phyloP scores from a whole-genome alignment of 305 asterid genomes.

The Rubia balearica region DNA sequence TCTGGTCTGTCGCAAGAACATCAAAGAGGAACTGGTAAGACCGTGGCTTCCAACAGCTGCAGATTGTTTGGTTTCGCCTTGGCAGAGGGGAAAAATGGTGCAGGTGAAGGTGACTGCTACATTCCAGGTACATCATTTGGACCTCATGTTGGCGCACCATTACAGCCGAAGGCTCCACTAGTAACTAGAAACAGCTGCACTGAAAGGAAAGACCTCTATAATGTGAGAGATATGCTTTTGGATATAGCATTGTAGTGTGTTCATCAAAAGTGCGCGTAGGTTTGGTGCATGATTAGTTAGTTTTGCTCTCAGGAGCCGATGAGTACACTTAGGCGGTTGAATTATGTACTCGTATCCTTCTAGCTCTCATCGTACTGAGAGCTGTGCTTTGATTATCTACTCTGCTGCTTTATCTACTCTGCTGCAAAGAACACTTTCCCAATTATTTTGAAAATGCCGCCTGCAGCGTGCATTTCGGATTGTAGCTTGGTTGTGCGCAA shows the following conservation, averaged over 20 bases:
- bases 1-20: slow-evolving; percentile 30
- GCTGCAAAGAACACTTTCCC: slow-evolving; percentile 1
- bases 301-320: slow-evolving; percentile 11
- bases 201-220: slow-evolving; percentile 43
- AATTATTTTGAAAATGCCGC: not conserved
- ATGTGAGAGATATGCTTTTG: slow-evolving; percentile 68
- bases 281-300: not conserved
- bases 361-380: not conserved
- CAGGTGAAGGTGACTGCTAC: slow-evolving; percentile 25
- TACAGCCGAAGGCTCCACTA: slow-evolving; percentile 35
- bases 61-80: slow-evolving; percentile 79
- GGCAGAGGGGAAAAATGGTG: slow-evolving; percentile 42
- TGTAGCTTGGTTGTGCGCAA: not conserved
- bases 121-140: slow-evolving; percentile 24
- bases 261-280: not conserved
- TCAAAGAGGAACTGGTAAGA: slow-evolving; percentile 26
- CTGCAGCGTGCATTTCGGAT: not conserved
- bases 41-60: slow-evolving; percentile 50
- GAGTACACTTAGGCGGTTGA: too few relatives aligned
- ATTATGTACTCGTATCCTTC: not conserved
- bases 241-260: slow-evolving; percentile 49
- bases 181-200: slow-evolving; percentile 40
- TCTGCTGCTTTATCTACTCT: not conserved
- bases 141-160: slow-evolving; percentile 35
- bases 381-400: not conserved